phyloP scores from a whole-genome alignment of 768 basidiomycete genomes.

The Epithele typhae region DNA sequence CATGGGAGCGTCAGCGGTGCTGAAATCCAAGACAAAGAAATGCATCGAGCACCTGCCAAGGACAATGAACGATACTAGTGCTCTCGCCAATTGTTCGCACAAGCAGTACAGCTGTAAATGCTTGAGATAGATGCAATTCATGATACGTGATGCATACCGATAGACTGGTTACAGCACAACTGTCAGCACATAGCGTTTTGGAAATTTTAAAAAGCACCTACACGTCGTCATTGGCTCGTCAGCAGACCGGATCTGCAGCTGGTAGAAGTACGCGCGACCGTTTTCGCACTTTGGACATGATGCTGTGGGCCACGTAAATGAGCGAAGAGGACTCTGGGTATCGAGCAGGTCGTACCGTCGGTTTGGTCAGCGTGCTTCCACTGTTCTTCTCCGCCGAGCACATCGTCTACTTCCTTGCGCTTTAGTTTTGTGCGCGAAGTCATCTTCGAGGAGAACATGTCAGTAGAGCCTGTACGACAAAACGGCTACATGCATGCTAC shows the following conservation, averaged over 20 bases:
- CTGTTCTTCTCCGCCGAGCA: slow-evolving; percentile 88
- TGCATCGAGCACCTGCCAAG: too few species aligned
- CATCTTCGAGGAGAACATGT: too few species aligned
- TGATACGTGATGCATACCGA: slow-evolving; percentile 35
- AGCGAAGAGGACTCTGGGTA: too few species aligned
- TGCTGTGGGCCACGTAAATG: too few species aligned
- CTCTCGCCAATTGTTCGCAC: slow-evolving; percentile 68
- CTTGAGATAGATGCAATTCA: background rate
- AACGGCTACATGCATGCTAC: too few species aligned
- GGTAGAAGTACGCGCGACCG: slow-evolving; percentile 86
- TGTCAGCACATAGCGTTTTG: background rate
- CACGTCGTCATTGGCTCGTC: slow-evolving; percentile 84
- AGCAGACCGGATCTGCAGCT: slow-evolving; percentile 92
- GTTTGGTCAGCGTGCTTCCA: slow-evolving; percentile 94
- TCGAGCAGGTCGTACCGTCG: slow-evolving; percentile 62
- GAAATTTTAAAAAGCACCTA: slow-evolving; percentile 22
- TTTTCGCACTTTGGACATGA: slow-evolving; percentile 80
- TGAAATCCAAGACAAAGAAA: too few species aligned
- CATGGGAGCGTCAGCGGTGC: too few species aligned
- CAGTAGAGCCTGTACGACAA: too few species aligned
- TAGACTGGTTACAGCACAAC: slow-evolving; percentile 47
- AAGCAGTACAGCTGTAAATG: slow-evolving; percentile 49
- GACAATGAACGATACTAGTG: too few species aligned
- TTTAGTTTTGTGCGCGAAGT: slow-evolving; percentile 83
- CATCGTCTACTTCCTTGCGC: slow-evolving; percentile 93